Conservation (phyloP, 345 rosid species). For the Adansonia digitata region DNA sequence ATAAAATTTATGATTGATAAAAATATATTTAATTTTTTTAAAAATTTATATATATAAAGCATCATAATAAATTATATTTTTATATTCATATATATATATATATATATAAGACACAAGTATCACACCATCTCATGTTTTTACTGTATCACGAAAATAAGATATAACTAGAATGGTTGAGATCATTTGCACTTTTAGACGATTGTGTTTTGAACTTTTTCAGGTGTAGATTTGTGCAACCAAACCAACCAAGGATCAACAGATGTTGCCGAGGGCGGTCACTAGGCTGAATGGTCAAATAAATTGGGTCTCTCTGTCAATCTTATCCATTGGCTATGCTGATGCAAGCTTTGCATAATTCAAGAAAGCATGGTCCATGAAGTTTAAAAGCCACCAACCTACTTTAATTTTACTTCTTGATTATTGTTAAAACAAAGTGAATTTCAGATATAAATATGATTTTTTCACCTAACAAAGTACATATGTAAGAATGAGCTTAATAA, state of each 20-base stretch:
- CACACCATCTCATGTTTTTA: too few species aligned
- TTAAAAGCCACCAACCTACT: neutral
- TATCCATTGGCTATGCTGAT: slow-evolving; percentile 15
- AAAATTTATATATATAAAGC: too few species aligned
- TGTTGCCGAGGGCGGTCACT: neutral
- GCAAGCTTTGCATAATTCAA: slow-evolving; percentile 8
- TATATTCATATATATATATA: too few species aligned
- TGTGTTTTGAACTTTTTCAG: neutral
- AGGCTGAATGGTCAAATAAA: neutral
- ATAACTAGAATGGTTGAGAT: too few species aligned
- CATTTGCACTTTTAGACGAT: too few species aligned
- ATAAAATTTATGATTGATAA: too few species aligned
- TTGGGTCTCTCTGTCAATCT: neutral
- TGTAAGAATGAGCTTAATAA: neutral
- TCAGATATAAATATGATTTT: neutral
- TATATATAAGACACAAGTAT: too few species aligned
- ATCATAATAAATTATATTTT: too few species aligned
- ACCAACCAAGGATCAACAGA: slow-evolving; percentile 2
- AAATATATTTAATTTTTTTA: too few species aligned
- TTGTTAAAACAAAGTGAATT: neutral
- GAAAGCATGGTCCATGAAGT: slow-evolving; percentile 10
- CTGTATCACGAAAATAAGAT: too few species aligned
- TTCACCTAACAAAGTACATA: neutral
- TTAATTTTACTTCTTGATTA: neutral
- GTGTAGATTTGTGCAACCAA: neutral